Evolutionary conservation across 371 early-diverging fungal species (phyloP), one percentile per base, ranked within the genome.

Genomic region (Rhizopus delemar): DNA sequence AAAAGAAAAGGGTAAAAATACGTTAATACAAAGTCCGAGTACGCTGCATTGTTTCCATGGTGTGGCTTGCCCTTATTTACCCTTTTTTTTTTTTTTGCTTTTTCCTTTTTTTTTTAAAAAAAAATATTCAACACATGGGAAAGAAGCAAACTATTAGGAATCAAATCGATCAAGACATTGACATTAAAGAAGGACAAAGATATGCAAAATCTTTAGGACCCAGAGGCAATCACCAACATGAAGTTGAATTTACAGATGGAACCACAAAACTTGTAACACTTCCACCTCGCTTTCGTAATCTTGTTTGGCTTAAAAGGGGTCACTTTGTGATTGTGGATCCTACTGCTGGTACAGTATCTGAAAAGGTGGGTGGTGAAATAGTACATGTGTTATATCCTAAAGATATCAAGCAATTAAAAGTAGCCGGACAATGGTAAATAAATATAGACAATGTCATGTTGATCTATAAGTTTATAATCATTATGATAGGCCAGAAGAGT

Each of bases 301-400:
- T 89, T 5, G 84, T 93, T 53, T 93, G 93, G 93, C 86, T 93
- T 34, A 92, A 92, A 68, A 75, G 91, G 72, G 93, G 93, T 80
- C 78, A 83, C 65, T 91, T 80, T 67, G 89, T 89, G 16, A 78
- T 91, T 58, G 84, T 86, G n/a, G 81, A 87, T 64, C 80, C 86
- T 52, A 75, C 74, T 35, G 58, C 72, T 28, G 84, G 85, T 60
- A 73, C 71, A 73, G 74, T 63, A 52, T 70, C 74, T 8, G 79
- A 84, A 74, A 93, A 93, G 65, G 81, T 93, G 12, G 82, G 77
- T 16, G 94, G 92, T 32, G 92, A 93, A 62, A 90, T 93, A 50
- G 79, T 78, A 0, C 82, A 85, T 66, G 87, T 92, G 13, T 71
- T 93, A 28, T 85, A 91, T 57, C 85, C 90, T 0, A 84, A 87